Base-by-base conservation (phyloP, 2,329 filamentous ascomycete genomes). In the Emericellopsis cladophorae region DNA sequence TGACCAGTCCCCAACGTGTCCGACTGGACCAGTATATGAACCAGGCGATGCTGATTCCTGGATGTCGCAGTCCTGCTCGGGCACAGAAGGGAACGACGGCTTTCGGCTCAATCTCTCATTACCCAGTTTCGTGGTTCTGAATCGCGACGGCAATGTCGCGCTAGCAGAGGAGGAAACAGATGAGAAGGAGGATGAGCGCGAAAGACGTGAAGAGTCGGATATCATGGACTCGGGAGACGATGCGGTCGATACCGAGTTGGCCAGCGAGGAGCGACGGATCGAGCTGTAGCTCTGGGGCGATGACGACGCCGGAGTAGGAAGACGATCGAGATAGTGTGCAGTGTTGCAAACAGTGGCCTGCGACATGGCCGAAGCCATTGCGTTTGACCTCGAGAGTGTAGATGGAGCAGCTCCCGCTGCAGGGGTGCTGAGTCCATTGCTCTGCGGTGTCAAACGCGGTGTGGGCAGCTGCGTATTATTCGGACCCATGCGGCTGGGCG, bases 161-260 rank as follows among this genome's bases (percentile, higher is more conserved):
- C 68, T 73, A 57, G 62, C 69, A 61, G 74, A 60, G 44, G 72
- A 76, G 49, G 74, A 78, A 51, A 72, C 67, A 53, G 75, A 78
- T 43, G 75, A 79, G 59, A 78, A 74, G 15, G 76, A 80, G 54
- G 76, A 79, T 40, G 74, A 78, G 55, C 75, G 74, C 48, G 76
- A 80, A 46, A 74, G 68, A 45, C 69, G 69, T 44, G 72, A 79
- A 43, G 66, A 64, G 53, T 81, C 77, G 44, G 77, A 80, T 36
- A 81, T 60, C 76, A 81, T 80, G 42, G 77, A 81, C 53, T 81
- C 76, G 46, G 77, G 77, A 23, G 77, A 81, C 44, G 77, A 81
- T 29, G 72, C 70, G 24, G 72, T 74, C 22, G 76, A 81, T 49
- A 76, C 63, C 15, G 76, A 77, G 52, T 70, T 77, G 54, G 75